phyloP scores from a whole-genome alignment of 805 yeast genomes.

The Candida gorgasii region DNA sequence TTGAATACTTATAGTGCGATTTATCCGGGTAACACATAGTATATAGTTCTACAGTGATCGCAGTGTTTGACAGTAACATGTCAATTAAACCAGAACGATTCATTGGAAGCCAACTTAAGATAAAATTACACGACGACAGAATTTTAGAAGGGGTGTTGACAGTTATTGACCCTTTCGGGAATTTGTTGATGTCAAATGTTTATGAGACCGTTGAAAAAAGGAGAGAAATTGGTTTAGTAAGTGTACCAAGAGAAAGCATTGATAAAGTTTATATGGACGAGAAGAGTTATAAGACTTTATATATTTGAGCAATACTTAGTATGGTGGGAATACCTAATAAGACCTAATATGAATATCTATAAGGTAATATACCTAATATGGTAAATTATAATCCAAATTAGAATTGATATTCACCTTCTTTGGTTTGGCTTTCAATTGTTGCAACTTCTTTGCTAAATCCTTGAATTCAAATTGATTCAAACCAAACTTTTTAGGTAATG shows the following conservation, averaged over 20 bases:
- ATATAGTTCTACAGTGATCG: too few species aligned
- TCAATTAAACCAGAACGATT: constrained; percentile 22
- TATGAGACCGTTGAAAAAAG: constrained; percentile 27
- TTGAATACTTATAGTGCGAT: neutral
- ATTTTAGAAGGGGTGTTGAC: constrained; percentile 39
- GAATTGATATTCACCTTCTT: neutral
- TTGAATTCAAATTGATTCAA: constrained; percentile 4
- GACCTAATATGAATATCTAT: too few species aligned
- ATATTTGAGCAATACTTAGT: too few species aligned
- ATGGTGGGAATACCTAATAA: too few species aligned
- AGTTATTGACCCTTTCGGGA: constrained; percentile 46
- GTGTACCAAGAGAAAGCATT: constrained; percentile 48
- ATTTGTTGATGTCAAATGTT: constrained; percentile 36
- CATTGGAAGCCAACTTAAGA: constrained; percentile 32
- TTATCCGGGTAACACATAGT: neutral
- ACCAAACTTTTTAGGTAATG: neutral
- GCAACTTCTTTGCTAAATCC: neutral
- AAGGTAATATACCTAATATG: too few species aligned
- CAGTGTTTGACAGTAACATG: too few species aligned
- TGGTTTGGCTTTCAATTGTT: neutral
- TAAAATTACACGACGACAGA: constrained; percentile 31
- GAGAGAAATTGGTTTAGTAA: constrained; percentile 54
- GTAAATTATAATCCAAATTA: constrained; percentile 3
- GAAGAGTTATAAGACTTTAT: constrained; percentile 7
- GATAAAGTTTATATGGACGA: constrained; percentile 25